phyloP scores from a whole-genome alignment of 805 yeast genomes.

The Saccharomycopsis amapae region DNA sequence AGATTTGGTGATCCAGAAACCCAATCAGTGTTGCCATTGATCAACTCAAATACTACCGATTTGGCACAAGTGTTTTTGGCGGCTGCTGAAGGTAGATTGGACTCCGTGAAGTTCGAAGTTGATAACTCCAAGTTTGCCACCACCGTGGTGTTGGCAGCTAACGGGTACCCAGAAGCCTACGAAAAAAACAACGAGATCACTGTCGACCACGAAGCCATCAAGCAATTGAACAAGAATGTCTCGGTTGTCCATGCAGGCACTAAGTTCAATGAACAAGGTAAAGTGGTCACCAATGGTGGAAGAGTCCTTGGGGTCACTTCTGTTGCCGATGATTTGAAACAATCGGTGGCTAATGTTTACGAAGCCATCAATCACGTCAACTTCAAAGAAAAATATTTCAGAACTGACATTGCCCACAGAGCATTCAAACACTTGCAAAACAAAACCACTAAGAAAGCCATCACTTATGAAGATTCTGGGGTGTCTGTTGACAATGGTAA shows the following conservation, averaged over 20 bases:
- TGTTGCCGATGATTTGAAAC: conserved; percentile 62
- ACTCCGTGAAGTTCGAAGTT: conserved; percentile 59
- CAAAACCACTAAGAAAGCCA: conserved; percentile 30
- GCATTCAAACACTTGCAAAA: conserved; percentile 60
- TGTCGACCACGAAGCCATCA: conserved; percentile 30
- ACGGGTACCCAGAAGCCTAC: conserved; percentile 91
- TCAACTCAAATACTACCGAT: conserved; percentile 71
- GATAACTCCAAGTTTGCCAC: conserved; percentile 60
- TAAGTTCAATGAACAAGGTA: conserved; percentile 39
- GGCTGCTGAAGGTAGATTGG: conserved; percentile 89
- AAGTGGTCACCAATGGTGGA: conserved; percentile 82
- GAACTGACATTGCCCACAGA: conserved; percentile 93
- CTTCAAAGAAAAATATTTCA: conserved; percentile 71
- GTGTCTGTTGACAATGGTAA: conserved; percentile 97
- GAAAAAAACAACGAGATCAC: conserved; percentile 80
- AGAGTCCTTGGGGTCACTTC: conserved; percentile 96
- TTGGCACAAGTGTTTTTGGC: conserved; percentile 89
- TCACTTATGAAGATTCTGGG: conserved; percentile 94
- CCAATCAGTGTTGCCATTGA: conserved; percentile 86
- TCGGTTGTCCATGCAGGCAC: conserved; percentile 97
- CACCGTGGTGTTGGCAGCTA: conserved; percentile 94
- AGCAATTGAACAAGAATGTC: conserved; percentile 39
- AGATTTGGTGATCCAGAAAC: conserved; percentile 99
- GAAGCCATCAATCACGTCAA: conserved; percentile 70
- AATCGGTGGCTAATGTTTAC: conserved; percentile 82